phyloP scores from a whole-genome alignment of 148 eudicot genomes.

The Pharnaceum exiguum region DNA sequence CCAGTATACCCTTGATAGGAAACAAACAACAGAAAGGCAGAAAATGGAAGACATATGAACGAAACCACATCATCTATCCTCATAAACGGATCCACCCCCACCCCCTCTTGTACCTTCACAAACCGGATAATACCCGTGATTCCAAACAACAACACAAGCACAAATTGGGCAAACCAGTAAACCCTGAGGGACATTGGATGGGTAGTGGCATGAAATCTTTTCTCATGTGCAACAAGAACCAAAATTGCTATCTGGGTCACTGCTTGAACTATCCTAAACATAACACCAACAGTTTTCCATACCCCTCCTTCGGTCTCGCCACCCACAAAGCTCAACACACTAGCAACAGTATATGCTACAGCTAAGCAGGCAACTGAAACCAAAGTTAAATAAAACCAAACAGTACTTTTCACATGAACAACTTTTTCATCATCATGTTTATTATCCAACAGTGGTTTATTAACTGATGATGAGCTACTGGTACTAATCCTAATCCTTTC shows the following conservation, averaged over 20 bases:
- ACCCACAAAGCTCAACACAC: slow-evolving; percentile 28
- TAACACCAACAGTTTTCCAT: slow-evolving; percentile 35
- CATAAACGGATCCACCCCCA: slow-evolving; percentile 11
- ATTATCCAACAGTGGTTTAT: slow-evolving; percentile 51
- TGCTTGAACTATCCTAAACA: slow-evolving; percentile 42
- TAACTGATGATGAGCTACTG: slow-evolving; percentile 16
- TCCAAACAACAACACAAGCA: slow-evolving; percentile 27
- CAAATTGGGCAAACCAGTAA: slow-evolving; percentile 41
- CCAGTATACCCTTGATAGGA: slow-evolving; percentile 34
- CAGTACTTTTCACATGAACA: slow-evolving; percentile 9
- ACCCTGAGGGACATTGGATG: slow-evolving; percentile 47
- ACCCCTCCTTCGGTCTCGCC: slow-evolving; percentile 15
- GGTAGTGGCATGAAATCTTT: slow-evolving; percentile 32
- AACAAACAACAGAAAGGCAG: slow-evolving; percentile 24
- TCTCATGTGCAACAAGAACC: slow-evolving; percentile 45
- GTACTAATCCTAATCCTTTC: slow-evolving; percentile 5
- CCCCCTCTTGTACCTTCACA: slow-evolving; percentile 1
- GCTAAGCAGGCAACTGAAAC: slow-evolving; percentile 31
- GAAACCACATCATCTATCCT: slow-evolving; percentile 35
- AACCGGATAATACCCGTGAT: slow-evolving; percentile 26
- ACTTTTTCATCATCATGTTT: neutral
- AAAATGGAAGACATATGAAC: slow-evolving; percentile 27
- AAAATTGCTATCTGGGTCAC: slow-evolving; percentile 33
- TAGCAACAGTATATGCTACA: slow-evolving; percentile 22
- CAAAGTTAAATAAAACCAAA: slow-evolving; percentile 35